Evolutionary conservation across 352 stramenopile species (phyloP), one percentile per base, ranked within the genome.

Genomic region (Nothophytophthora sp.): DNA sequence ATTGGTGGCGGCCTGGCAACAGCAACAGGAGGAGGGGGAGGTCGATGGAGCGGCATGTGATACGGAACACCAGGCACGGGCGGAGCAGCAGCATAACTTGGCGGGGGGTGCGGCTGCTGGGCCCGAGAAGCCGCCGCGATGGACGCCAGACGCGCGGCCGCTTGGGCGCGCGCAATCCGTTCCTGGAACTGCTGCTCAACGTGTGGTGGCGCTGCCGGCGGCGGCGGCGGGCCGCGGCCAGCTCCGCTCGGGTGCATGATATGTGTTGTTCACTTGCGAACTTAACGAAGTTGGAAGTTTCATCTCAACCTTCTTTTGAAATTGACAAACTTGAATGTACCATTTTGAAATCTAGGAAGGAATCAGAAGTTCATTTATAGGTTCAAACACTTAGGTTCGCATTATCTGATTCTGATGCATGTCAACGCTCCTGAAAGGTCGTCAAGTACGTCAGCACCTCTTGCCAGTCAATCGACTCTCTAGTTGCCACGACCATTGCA

Each of bases 161-260:
- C 69, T 38, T 84, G 80, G 27, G 73, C 73, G 39, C 76, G 63
- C 5, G 73, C 73, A 24, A 86, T 85, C 25, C 69, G 73, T 43
- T 70, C 60, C 46, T 86, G 68, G 68, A 87, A 83, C 28, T 73
- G 54, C 48, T 60, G 57, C 63, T 72, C 57, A 11, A 72, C 35
- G 45, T 55, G n/a, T n/a, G n/a, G n/a, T n/a, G n/a, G 44, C 35
- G 39, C 28, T 7, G 61, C 61, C 12, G 55, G 51, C 50, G 51
- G 50, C 23, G 56, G 32, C 22, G 29, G 41, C 38, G 20, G 15
- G 12, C 38, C 16, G 12, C 25, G 38, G 34, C 36, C 30, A 24
- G n/a, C n/a, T n/a, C n/a, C n/a, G n/a, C n/a, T n/a, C n/a, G n/a
- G n/a, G n/a, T n/a, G n/a, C n/a, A n/a, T n/a, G n/a, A n/a, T n/a